These are phyloP conservation scores for Bipolaris sorokiniana DNA, from an alignment of 2,329 filamentous ascomycete genomes.

Conservation along the genomic window DNA sequence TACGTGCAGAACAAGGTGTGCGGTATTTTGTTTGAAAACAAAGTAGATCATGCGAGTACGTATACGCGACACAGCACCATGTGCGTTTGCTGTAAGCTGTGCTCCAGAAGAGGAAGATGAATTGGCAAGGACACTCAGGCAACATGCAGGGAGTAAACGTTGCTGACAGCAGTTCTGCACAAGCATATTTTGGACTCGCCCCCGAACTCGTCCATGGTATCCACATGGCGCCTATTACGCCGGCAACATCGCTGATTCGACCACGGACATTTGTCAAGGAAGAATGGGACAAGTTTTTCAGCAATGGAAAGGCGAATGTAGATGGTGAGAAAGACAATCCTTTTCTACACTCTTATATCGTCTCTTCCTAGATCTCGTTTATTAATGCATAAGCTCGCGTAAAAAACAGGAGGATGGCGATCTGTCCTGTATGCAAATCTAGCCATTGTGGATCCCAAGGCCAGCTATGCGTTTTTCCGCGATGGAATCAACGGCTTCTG, in stretches of 20 bases:
- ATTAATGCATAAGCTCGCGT: neutral
- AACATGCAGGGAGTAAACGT: neutral
- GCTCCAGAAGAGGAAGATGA: neutral
- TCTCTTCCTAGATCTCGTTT: neutral
- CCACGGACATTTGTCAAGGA: conserved; percentile 72
- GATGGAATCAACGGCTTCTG: conserved; percentile 62
- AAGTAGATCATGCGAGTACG: conserved; percentile 89
- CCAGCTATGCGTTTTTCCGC: conserved; percentile 78
- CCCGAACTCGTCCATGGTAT: conserved; percentile 76
- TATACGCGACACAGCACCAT: conserved; percentile 66
- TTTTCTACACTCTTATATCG: no score
- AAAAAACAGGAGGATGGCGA: conserved; percentile 72
- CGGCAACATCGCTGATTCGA: conserved; percentile 71
- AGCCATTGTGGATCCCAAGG: conserved; percentile 73
- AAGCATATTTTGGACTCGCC: conserved; percentile 72
- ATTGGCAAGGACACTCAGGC: no score
- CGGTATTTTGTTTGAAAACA: conserved; percentile 86
- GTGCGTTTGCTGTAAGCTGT: conserved; percentile 4
- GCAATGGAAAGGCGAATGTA: conserved; percentile 62
- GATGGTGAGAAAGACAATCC: neutral
- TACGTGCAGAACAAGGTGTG: conserved; percentile 80
- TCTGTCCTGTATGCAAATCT: conserved; percentile 84
- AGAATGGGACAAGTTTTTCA: conserved; percentile 72
- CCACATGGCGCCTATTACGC: conserved; percentile 80
- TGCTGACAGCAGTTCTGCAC: neutral